phyloP scores from a whole-genome alignment of 1,284 basidiomycete species.

The Marasmius sp. region DNA sequence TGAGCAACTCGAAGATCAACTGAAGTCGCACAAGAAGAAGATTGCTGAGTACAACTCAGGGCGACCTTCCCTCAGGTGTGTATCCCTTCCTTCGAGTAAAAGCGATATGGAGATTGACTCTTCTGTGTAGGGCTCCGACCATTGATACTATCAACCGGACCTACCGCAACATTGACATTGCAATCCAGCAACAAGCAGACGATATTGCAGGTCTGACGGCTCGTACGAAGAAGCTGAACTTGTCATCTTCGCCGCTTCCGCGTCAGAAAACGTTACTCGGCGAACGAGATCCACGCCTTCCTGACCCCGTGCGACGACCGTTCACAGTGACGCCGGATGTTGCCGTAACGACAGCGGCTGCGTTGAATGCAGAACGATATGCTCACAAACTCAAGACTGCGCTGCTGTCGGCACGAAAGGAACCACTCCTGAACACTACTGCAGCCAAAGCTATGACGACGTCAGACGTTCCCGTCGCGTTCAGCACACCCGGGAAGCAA shows the following conservation, averaged over 20 bases:
- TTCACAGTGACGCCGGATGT: conserved; percentile 59
- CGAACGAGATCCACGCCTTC: conserved; percentile 42
- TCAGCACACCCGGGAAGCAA: conserved; percentile 35
- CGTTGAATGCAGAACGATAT: conserved; percentile 74
- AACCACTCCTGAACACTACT: conserved; percentile 65
- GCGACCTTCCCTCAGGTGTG: conserved; percentile 62
- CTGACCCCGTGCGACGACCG: conserved; percentile 36
- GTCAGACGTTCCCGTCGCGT: conserved; percentile 31
- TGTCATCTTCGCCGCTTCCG: conserved; percentile 29
- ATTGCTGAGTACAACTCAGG: conserved; percentile 64
- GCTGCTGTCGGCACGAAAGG: conserved; percentile 56
- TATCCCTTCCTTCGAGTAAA: conserved; percentile 1
- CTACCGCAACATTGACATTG: conserved; percentile 78
- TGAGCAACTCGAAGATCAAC: conserved; percentile 74
- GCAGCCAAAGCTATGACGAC: conserved; percentile 27
- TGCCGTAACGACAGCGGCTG: conserved; percentile 71
- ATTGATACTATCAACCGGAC: conserved; percentile 83
- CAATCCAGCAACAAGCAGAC: conserved; percentile 60
- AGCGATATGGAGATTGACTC: conserved; percentile 1
- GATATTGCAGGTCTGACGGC: conserved; percentile 57
- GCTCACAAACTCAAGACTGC: conserved; percentile 69
- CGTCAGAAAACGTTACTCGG: conserved; percentile 14
- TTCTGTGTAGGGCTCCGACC: conserved; percentile 63
- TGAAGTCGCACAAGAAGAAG: conserved; percentile 70
- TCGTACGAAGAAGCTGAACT: conserved; percentile 55